A percentile compares a stretch with the other conserved stretches of the same genome.
phyloP scores from a whole-genome alignment of 2,329 filamentous ascomycete species.

The Fusarium anthophilum region DNA sequence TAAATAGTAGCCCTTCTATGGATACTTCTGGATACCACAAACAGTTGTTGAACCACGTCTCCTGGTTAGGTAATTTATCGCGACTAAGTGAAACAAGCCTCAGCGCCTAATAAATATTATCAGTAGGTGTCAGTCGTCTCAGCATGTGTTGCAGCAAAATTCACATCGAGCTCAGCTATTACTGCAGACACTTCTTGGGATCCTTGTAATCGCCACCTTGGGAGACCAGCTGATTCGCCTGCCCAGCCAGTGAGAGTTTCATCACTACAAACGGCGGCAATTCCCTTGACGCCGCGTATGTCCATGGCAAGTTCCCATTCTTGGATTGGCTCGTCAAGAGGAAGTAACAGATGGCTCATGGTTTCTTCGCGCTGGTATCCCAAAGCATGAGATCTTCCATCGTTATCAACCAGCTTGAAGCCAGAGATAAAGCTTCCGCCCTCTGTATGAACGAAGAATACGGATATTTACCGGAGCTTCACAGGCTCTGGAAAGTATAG shows the following conservation, averaged over 20 bases:
- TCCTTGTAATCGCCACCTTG: not conserved
- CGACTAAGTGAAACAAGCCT: not conserved
- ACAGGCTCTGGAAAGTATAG: not conserved
- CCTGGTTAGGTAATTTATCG: rapidly evolving
- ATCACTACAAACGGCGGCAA: not conserved
- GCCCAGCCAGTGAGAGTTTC: not conserved
- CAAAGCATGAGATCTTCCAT: not conserved
- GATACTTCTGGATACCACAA: not conserved
- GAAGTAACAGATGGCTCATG: not conserved
- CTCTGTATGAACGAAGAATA: constrained; percentile 1
- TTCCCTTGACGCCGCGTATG: not conserved
- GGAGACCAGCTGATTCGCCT: not conserved
- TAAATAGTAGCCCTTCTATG: not conserved
- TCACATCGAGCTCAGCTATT: not conserved
- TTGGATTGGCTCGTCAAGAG: not conserved
- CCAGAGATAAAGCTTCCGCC: constrained; percentile 13
- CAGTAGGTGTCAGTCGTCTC: not conserved
- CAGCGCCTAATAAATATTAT: not conserved
- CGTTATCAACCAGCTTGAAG: not conserved
- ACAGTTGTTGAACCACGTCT: not conserved
- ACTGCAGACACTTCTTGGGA: not conserved
- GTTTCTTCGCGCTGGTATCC: not conserved
- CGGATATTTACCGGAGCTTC: not conserved
- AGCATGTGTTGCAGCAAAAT: rapidly evolving
- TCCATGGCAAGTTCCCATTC: not conserved